Percentiles rank a stretch among this genome's conserved stretches.
These are phyloP conservation scores for Plectranthus barbatus DNA, from an alignment of 257 asterid genomes.

Conservation along the genomic window DNA sequence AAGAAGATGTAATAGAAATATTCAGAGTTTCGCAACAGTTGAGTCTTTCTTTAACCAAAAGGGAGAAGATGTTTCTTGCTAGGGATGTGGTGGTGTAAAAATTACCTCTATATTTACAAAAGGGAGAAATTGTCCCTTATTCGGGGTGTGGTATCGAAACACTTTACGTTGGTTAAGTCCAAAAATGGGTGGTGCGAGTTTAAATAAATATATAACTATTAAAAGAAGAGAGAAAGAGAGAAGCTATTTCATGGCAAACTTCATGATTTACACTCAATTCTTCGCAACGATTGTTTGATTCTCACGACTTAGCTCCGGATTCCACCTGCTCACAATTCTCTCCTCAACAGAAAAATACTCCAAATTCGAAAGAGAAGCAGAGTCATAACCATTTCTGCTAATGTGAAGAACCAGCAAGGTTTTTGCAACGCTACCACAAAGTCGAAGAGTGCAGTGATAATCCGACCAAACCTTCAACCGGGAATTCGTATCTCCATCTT, in stretches of 20 bases:
- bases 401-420: slow-evolving; percentile 52
- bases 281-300: background rate
- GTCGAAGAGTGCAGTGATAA: slow-evolving; percentile 66
- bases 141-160: too few species aligned
- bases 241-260: too few species aligned
- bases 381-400: slow-evolving; percentile 8
- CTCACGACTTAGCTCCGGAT: slow-evolving; percentile 56
- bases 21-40: too few species aligned
- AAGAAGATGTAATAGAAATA: background rate
- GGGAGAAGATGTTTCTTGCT: too few species aligned
- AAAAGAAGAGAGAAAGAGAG: too few species aligned
- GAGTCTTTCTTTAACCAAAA: too few species aligned
- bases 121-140: too few species aligned
- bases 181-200: too few species aligned
- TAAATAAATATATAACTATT: too few species aligned
- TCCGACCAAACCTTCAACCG: slow-evolving; percentile 85
- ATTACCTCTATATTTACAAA: too few species aligned
- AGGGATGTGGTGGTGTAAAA: too few species aligned
- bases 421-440: slow-evolving; percentile 81
- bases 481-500: slow-evolving; percentile 21
- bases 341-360: slow-evolving; percentile 44
- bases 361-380: slow-evolving; percentile 23
- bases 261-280: background rate
- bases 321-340: slow-evolving; percentile 61
- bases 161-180: too few species aligned